phyloP scores from a whole-genome alignment of 805 yeast species.

The Blastobotrys attinorum region DNA sequence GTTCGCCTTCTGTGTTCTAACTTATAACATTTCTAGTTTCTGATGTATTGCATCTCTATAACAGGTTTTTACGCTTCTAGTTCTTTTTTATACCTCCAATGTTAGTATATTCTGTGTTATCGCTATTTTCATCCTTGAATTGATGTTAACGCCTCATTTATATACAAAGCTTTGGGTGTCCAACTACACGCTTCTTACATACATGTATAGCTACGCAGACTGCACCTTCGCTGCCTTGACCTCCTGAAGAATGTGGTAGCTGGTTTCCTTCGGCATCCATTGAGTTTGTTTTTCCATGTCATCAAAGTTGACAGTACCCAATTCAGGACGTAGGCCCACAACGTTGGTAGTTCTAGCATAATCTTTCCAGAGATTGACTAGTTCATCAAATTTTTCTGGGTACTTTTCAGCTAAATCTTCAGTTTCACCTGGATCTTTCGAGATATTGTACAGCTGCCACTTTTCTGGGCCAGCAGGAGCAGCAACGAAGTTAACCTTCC shows the following conservation, averaged over 20 bases:
- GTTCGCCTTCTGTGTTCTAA: too few species aligned
- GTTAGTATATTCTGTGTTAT: too few species aligned
- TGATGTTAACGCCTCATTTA: too few species aligned
- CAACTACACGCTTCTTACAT: too few species aligned
- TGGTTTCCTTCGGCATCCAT: conserved; percentile 5
- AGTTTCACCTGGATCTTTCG: conserved; percentile 45
- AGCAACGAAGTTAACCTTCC: conserved; percentile 43
- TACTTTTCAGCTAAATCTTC: conserved; percentile 34
- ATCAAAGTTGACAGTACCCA: conserved; percentile 1
- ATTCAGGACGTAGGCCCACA: conserved; percentile 3
- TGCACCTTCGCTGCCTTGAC: background rate
- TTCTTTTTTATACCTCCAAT: too few species aligned
- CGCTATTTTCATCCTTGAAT: too few species aligned
- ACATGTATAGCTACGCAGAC: background rate
- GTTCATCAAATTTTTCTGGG: conserved; percentile 34
- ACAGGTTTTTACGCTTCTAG: too few species aligned
- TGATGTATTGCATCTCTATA: too few species aligned
- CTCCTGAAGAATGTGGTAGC: background rate
- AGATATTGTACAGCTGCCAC: conserved; percentile 38
- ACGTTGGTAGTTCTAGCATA: conserved; percentile 34
- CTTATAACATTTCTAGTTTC: too few species aligned
- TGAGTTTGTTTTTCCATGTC: conserved; percentile 3
- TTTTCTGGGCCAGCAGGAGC: conserved; percentile 41
- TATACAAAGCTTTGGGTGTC: too few species aligned
- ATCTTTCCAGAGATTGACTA: conserved; percentile 42